A percentile compares a stretch with the other conserved stretches of the same genome.
Conservation (phyloP, 169 alveolate genomes). For the Plasmodium reichenowi region DNA sequence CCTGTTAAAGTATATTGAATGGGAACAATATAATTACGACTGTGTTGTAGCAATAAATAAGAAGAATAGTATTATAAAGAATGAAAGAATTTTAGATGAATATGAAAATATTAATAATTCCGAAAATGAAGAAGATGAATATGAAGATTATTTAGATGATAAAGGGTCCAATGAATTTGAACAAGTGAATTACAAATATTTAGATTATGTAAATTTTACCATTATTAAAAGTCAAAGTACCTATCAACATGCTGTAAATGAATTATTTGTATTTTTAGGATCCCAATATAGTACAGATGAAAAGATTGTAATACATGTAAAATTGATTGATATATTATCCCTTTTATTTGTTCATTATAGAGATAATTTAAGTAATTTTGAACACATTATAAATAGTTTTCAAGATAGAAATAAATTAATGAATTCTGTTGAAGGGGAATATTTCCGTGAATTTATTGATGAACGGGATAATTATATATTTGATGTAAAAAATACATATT, state of each 20-base stretch:
- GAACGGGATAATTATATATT: conserved; percentile 51
- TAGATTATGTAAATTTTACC: conserved; percentile 53
- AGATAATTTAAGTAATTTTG: conserved; percentile 58
- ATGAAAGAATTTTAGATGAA: conserved; percentile 15
- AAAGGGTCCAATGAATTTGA: conserved; percentile 65
- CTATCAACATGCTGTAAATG: conserved; percentile 41
- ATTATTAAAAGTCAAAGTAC: conserved; percentile 41
- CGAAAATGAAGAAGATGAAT: conserved; percentile 30
- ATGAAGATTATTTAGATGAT: conserved; percentile 23
- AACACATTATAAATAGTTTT: conserved; percentile 60
- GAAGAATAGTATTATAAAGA: conserved; percentile 22
- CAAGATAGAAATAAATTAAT: conserved; percentile 69
- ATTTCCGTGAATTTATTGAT: conserved; percentile 46
- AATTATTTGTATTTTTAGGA: conserved; percentile 59
- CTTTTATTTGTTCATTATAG: conserved; percentile 37
- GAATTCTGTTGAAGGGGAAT: conserved; percentile 69
- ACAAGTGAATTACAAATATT: conserved; percentile 46
- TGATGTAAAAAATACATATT: conserved; percentile 35
- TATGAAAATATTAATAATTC: conserved; percentile 6
- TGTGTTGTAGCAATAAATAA: not conserved
- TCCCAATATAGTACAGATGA: conserved; percentile 60
- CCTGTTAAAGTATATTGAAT: conserved; percentile 15
- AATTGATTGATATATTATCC: conserved; percentile 64
- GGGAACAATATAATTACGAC: conserved; percentile 9
- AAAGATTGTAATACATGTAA: conserved; percentile 46